Percentiles rank a stretch among this genome's conserved stretches.
Evolutionary conservation across 495 filamentous ascomycete genomes (phyloP).

Genomic region (Rhypophila decipiens): DNA sequence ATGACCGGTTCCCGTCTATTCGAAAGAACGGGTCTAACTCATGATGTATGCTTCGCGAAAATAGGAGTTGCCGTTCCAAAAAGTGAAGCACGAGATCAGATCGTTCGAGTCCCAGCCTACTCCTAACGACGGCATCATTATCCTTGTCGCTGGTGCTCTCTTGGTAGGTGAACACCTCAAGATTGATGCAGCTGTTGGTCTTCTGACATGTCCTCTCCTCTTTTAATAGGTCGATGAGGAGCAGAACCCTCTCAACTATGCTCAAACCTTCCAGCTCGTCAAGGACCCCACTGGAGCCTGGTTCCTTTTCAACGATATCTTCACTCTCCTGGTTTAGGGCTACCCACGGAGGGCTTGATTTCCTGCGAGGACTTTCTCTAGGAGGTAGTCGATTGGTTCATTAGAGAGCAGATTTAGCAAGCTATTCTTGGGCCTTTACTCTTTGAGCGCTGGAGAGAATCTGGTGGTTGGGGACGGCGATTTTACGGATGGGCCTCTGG

Average conservation of each 20-base stretch:
- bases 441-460: background rate
- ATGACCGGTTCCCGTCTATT: background rate
- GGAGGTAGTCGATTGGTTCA: background rate
- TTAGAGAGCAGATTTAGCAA: background rate
- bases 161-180: constrained; percentile 47
- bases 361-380: background rate
- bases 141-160: constrained; percentile 79
- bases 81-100: constrained; percentile 62
- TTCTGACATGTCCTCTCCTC: constrained; percentile 4
- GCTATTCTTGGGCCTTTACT: background rate
- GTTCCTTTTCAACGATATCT: constrained; percentile 89
- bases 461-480: background rate
- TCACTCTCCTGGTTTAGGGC: constrained; percentile 51
- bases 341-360: background rate
- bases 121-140: constrained; percentile 59
- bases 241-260: constrained; percentile 73
- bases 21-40: background rate
- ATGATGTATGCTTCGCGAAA: constrained; percentile 47
- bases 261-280: constrained; percentile 75
- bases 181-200: background rate
- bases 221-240: constrained; percentile 70
- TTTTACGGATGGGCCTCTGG: background rate
- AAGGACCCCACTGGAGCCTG: constrained; percentile 63
- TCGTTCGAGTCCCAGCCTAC: constrained; percentile 75
- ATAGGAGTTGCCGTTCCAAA: constrained; percentile 71